These are phyloP conservation scores for Starmerella floris DNA, from an alignment of 805 yeast genomes.

Conservation along the genomic window DNA sequence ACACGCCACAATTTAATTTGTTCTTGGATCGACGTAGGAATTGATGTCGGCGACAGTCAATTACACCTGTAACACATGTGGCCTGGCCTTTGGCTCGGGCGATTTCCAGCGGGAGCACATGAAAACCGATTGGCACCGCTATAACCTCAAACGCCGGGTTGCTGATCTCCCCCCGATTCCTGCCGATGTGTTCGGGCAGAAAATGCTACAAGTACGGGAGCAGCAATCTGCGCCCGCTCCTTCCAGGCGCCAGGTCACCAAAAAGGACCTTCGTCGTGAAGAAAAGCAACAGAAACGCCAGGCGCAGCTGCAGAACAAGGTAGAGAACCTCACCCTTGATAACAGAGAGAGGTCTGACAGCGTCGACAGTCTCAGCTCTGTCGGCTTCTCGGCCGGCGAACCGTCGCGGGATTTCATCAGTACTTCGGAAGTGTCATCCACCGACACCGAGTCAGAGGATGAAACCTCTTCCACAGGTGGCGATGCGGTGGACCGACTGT, in stretches of 20 bases:
- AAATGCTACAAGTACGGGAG: constrained; percentile 33
- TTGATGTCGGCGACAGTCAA: constrained; percentile 2
- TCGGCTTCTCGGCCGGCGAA: constrained; percentile 17
- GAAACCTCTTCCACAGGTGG: constrained; percentile 3
- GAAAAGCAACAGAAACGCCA: constrained; percentile 21
- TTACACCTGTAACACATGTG: constrained; percentile 82
- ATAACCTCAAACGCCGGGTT: constrained; percentile 85
- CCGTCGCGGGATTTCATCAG: constrained; percentile 10
- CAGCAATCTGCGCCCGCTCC: constrained; percentile 21
- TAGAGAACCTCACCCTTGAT: constrained; percentile 3
- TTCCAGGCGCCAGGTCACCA: constrained; percentile 26
- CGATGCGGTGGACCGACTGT: constrained; percentile 22
- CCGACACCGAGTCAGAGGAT: constrained; percentile 15
- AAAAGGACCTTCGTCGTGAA: constrained; percentile 28
- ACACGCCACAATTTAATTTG: too few relatives aligned
- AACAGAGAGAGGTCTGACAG: constrained; percentile 2
- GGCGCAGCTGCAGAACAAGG: constrained; percentile 3
- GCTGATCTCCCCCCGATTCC: constrained; percentile 66
- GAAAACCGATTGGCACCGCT: constrained; percentile 98
- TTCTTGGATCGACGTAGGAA: too few relatives aligned
- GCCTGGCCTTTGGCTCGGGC: constrained; percentile 64
- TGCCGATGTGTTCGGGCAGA: constrained; percentile 56
- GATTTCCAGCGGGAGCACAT: constrained; percentile 81
- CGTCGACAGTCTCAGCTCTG: constrained; percentile 5
- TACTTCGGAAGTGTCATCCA: constrained; percentile 3